phyloP scores from a whole-genome alignment of 2,329 filamentous ascomycete genomes.

The Cadophora sp. region DNA sequence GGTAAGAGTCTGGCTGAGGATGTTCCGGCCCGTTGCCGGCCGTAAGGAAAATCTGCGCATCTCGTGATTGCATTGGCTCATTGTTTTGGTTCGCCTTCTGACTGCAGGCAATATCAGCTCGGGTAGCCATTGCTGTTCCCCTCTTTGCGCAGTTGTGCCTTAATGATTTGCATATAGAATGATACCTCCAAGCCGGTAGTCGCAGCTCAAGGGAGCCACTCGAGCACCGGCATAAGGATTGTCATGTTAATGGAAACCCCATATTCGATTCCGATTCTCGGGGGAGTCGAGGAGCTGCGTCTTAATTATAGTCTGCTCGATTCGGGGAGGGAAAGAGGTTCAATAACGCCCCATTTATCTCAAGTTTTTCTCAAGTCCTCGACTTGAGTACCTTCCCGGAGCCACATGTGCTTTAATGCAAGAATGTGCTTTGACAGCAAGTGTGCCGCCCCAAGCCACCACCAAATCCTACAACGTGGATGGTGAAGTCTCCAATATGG shows the following conservation, averaged over 20 bases:
- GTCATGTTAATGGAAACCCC: neutral
- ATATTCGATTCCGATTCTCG: neutral
- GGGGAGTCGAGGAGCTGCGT: neutral
- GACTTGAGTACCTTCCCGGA: neutral
- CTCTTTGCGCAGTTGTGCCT: conserved; percentile 1
- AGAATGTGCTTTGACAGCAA: neutral
- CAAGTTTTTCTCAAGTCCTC: neutral
- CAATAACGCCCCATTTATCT: neutral
- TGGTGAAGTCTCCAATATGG: neutral
- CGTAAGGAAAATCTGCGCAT: neutral
- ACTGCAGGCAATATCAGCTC: conserved; percentile 6
- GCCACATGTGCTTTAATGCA: neutral
- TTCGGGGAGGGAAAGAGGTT: neutral
- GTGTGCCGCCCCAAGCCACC: neutral
- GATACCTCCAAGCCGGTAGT: neutral
- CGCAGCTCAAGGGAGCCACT: neutral
- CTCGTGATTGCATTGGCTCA: neutral
- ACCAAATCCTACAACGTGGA: neutral
- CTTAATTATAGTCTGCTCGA: neutral
- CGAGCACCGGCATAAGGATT: neutral
- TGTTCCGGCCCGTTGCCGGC: neutral
- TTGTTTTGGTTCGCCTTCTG: conserved; percentile 7
- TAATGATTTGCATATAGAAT: conserved; percentile 3
- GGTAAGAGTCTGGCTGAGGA: conserved; percentile 1
- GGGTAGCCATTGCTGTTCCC: neutral